Percentiles rank a stretch among this genome's conserved stretches.
These are phyloP conservation scores for sorghum (Sorghum bicolor) DNA, from an alignment of 176 grass and related monocot genomes.

Conservation along the genomic window Sorghum_bicolor_NCBIv3 NC_012873.2:11129501-11130000, in stretches of 20 bases:
- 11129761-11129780: slow-evolving; percentile 71
- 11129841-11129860: not conserved
- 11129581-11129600: not conserved
- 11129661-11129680: slow-evolving; percentile 29
- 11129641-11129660: slow-evolving; percentile 25
- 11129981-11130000: not conserved
- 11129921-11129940: not conserved
- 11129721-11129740: slow-evolving; percentile 59
- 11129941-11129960: slow-evolving; percentile 52
- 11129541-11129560: not conserved
- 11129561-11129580: not conserved
- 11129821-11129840: not conserved
- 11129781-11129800: slow-evolving; percentile 35
- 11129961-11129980: not conserved
- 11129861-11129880: not conserved
- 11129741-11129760: slow-evolving; percentile 72
- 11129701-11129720: slow-evolving; percentile 52
- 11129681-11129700: slow-evolving; percentile 52
- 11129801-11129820: not conserved
- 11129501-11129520: not conserved
- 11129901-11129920: too few species aligned
- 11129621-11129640: slow-evolving; percentile 66
- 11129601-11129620: slow-evolving; percentile 45
- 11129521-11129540: not conserved
- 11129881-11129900: not conserved